Percentiles rank a stretch among this genome's conserved stretches.
Evolutionary conservation across 148 eudicot genomes (phyloP).

Genomic region (Rhododendron vialii): DNA sequence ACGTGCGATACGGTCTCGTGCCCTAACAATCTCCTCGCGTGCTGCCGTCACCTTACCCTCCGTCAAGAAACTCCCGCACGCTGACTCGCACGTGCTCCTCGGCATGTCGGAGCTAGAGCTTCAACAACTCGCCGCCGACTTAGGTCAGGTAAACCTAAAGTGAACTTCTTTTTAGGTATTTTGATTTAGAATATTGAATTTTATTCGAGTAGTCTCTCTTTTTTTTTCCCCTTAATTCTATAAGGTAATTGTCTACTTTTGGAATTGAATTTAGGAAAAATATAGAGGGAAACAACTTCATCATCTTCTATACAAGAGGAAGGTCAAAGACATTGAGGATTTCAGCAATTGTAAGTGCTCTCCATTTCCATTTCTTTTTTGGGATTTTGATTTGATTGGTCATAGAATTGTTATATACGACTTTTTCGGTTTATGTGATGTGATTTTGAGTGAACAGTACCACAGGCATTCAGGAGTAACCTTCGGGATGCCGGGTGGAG

Average conservation of each 20-base stretch:
- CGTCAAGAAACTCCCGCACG: constrained; percentile 19
- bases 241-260: neutral
- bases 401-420: neutral
- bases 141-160: constrained; percentile 55
- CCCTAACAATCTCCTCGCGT: constrained; percentile 24
- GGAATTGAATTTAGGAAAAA: constrained; percentile 38
- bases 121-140: constrained; percentile 72
- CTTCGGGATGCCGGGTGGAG: constrained; percentile 87
- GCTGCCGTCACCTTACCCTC: constrained; percentile 18
- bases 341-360: constrained; percentile 57
- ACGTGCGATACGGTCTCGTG: constrained; percentile 48
- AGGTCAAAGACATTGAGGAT: constrained; percentile 71
- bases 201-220: neutral
- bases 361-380: neutral
- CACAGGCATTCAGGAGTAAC: constrained; percentile 67
- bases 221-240: neutral
- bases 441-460: constrained; percentile 49
- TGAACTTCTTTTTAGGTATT: neutral
- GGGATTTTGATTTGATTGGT: neutral
- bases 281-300: constrained; percentile 94
- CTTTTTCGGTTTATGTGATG: neutral
- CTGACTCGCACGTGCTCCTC: constrained; percentile 59
- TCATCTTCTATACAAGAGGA: constrained; percentile 85
- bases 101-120: constrained; percentile 90
- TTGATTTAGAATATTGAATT: neutral